Conservation (phyloP, 352 stramenopile species). For the Phytophthora pseudosyringae region DNA sequence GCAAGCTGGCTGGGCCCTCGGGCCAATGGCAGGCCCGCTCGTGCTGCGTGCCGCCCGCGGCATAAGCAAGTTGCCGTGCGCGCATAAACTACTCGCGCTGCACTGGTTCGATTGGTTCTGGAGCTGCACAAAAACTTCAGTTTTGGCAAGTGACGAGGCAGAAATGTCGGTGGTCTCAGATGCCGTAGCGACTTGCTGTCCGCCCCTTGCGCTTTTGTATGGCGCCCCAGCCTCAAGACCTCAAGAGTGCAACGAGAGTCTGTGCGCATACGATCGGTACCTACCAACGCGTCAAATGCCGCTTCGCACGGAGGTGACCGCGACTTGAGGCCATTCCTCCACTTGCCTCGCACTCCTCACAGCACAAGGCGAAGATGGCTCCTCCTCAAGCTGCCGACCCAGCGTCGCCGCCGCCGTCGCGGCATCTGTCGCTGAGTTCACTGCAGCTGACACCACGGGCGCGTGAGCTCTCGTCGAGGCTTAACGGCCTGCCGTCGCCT, state of each 20-base stretch:
- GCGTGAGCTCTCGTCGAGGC: conserved; percentile 19
- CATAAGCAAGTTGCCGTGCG: conserved; percentile 16
- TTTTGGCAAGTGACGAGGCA: conserved; percentile 34
- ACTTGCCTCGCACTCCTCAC: conserved; percentile 18
- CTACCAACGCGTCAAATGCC: background rate
- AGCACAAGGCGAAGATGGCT: conserved; percentile 10
- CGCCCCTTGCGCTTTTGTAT: conserved; percentile 26
- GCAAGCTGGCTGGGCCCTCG: background rate
- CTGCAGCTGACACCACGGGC: conserved; percentile 33
- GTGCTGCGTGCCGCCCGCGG: conserved; percentile 19
- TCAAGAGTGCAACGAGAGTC: background rate
- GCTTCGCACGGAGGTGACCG: background rate
- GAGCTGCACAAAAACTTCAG: conserved; percentile 20
- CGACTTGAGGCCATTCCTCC: conserved; percentile 20
- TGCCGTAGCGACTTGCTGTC: conserved; percentile 12
- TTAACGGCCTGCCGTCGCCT: conserved; percentile 27
- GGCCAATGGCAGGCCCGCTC: conserved; percentile 13
- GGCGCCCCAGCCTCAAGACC: conserved; percentile 1
- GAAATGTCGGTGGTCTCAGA: conserved; percentile 24
- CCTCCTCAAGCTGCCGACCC: conserved; percentile 23
- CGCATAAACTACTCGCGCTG: conserved; percentile 31
- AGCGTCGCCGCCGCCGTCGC: conserved; percentile 14
- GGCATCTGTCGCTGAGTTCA: conserved; percentile 27
- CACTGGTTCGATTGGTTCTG: conserved; percentile 20
- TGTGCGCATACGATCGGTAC: background rate